phyloP scores from a whole-genome alignment of 371 early-diverging fungal species.

The Rhizopus delemar region DNA sequence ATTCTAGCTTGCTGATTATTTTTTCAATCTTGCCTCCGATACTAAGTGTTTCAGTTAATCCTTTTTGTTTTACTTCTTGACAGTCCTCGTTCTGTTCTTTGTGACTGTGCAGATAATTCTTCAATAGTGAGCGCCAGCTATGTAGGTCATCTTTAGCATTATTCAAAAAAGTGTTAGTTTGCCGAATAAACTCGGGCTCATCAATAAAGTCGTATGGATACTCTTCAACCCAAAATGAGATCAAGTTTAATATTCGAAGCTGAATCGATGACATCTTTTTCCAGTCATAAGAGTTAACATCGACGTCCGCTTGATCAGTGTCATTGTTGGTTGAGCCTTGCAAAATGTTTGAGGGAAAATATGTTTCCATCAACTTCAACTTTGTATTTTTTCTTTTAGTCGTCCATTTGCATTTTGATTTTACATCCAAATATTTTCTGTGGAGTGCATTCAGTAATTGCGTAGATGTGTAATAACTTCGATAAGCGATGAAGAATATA shows the following conservation, averaged over 20 bases:
- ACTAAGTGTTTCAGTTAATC: not conserved
- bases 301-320: constrained; percentile 12
- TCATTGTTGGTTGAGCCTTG: not conserved
- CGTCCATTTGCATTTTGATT: constrained; percentile 5
- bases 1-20: constrained; percentile 23
- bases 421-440: constrained; percentile 45
- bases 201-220: constrained; percentile 73
- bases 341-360: constrained; percentile 1
- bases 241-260: constrained; percentile 49
- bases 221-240: constrained; percentile 66
- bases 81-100: not conserved
- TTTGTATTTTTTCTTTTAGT: constrained; percentile 9
- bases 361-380: constrained; percentile 17
- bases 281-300: constrained; percentile 34
- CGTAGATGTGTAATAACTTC: constrained; percentile 50
- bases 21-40: constrained; percentile 14
- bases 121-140: constrained; percentile 29
- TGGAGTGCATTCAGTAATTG: constrained; percentile 57
- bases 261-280: constrained; percentile 43
- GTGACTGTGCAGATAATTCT: not conserved
- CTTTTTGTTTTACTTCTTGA: not conserved
- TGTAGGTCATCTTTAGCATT: constrained; percentile 29
- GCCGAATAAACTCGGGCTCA: constrained; percentile 43
- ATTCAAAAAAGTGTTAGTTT: constrained; percentile 26
- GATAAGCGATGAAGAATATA: constrained; percentile 63